Evolutionary conservation across 306 rosid genomes (phyloP).

Genomic region (Glycine soja): DNA sequence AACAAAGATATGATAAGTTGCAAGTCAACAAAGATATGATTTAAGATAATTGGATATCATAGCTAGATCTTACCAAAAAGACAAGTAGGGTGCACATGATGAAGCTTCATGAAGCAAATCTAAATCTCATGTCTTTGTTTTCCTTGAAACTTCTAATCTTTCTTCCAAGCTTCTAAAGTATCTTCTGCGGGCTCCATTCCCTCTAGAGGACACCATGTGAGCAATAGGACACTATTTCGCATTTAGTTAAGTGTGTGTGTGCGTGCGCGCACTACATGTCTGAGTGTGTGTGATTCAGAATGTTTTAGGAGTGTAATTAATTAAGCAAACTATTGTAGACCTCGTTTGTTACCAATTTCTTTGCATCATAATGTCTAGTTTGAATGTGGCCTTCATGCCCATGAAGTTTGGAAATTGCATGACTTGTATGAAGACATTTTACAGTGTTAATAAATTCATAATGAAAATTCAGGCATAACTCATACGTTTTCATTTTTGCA

Average conservation of each 20-base stretch:
- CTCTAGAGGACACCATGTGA: slow-evolving; percentile 37
- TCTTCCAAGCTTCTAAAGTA: slow-evolving; percentile 30
- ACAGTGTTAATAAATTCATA: not conserved
- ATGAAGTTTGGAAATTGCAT: too few species aligned
- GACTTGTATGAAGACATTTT: not conserved
- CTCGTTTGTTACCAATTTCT: too few species aligned
- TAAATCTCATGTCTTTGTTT: slow-evolving; percentile 41
- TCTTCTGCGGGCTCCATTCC: slow-evolving; percentile 50
- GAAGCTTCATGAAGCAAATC: too few species aligned
- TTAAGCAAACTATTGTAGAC: not conserved
- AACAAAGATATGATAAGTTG: too few species aligned
- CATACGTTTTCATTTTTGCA: not conserved
- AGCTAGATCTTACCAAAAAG: too few species aligned
- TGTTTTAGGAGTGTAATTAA: not conserved
- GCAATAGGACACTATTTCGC: not conserved
- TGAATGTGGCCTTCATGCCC: too few species aligned
- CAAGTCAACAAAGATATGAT: too few species aligned
- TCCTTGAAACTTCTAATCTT: not conserved
- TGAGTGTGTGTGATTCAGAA: not conserved
- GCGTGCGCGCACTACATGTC: too few species aligned
- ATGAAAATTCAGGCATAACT: not conserved
- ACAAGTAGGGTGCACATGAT: too few species aligned
- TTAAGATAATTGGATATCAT: too few species aligned
- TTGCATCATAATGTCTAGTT: too few species aligned
- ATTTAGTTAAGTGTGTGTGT: not conserved